Percentiles rank a stretch among this genome's conserved stretches.
Conservation (phyloP, 805 yeast species). For the Ogataea paraovalis region DNA sequence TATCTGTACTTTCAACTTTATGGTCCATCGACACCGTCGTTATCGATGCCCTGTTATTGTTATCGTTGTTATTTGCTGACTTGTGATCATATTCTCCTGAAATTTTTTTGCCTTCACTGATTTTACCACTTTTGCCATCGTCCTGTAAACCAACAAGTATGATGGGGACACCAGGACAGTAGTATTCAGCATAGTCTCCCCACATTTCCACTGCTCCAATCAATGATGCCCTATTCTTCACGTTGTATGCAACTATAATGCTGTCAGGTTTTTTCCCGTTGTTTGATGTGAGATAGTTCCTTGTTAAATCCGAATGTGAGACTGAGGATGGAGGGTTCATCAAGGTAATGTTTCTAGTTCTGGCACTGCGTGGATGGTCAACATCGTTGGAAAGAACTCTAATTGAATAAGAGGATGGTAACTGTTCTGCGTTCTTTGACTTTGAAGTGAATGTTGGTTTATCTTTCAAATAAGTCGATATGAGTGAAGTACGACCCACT, state of each 20-base stretch:
- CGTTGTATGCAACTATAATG: conserved; percentile 63
- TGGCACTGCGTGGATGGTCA: too few species aligned
- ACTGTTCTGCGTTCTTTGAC: too few species aligned
- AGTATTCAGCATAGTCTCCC: conserved; percentile 76
- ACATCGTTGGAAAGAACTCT: too few species aligned
- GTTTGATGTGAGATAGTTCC: conserved; percentile 29
- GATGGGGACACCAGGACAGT: conserved; percentile 71
- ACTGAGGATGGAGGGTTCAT: not conserved
- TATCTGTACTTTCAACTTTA: too few species aligned
- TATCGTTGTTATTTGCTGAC: too few species aligned
- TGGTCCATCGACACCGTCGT: too few species aligned
- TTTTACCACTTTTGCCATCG: conserved; percentile 33
- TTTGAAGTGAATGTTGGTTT: too few species aligned
- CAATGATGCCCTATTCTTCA: conserved; percentile 53
- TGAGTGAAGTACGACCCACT: not conserved
- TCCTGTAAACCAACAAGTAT: conserved; percentile 70
- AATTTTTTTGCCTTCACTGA: not conserved
- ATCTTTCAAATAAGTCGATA: not conserved
- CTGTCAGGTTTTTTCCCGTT: conserved; percentile 50
- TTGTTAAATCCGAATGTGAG: not conserved
- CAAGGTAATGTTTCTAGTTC: not conserved
- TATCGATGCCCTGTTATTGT: too few species aligned
- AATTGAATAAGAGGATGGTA: too few species aligned
- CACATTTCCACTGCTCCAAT: conserved; percentile 67
- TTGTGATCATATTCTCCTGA: too few species aligned